phyloP scores from a whole-genome alignment of 2,329 filamentous ascomycete species.

The Stemphylium vesicarium region DNA sequence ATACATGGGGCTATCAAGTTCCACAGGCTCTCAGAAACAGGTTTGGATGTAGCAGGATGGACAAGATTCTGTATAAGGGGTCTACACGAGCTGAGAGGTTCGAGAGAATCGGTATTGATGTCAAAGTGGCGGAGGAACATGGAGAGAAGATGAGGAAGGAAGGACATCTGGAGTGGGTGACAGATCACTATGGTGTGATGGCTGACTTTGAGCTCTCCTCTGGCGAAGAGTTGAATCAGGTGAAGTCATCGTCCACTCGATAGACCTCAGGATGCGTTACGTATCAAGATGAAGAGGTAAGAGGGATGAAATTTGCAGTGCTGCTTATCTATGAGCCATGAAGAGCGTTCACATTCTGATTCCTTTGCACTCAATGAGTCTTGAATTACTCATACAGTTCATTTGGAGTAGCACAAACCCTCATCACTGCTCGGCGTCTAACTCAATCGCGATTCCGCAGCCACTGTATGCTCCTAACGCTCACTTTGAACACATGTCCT shows the following conservation, averaged over 20 bases:
- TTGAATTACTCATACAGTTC: too few relatives aligned
- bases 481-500: too few relatives aligned
- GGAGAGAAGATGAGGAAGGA: conserved; percentile 34
- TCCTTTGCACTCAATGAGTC: too few relatives aligned
- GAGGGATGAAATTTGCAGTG: too few relatives aligned
- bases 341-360: too few relatives aligned
- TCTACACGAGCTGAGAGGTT: conserved; percentile 43
- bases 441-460: too few relatives aligned
- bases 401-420: too few relatives aligned
- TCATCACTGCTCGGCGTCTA: too few relatives aligned
- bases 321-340: too few relatives aligned
- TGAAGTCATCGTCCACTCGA: neutral
- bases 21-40: conserved; percentile 47
- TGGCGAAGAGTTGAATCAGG: neutral
- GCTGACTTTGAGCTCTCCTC: conserved; percentile 31
- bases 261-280: too few relatives aligned
- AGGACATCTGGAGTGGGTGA: conserved; percentile 57
- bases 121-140: conserved; percentile 51
- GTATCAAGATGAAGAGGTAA: too few relatives aligned
- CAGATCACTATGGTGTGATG: conserved; percentile 58
- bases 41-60: conserved; percentile 62
- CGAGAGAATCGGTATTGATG: conserved; percentile 57
- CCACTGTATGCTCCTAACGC: too few relatives aligned
- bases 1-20: conserved; percentile 66
- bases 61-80: conserved; percentile 60